phyloP scores from a whole-genome alignment of 1,284 basidiomycete genomes.

The Ustilago sp. region DNA sequence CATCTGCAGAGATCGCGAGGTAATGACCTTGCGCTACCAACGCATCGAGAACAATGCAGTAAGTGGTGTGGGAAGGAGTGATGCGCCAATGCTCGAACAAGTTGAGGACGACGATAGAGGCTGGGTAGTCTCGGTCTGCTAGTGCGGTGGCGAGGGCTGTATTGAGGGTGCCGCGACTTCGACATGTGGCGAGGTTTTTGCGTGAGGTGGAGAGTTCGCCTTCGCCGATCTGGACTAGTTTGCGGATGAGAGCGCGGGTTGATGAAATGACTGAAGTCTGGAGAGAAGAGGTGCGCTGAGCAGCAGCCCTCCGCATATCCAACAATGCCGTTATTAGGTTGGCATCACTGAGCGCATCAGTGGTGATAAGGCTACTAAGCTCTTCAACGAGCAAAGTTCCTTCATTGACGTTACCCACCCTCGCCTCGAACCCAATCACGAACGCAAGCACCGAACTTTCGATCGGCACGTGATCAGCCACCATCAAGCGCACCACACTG shows the following conservation, averaged over 20 bases:
- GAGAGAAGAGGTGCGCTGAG: background rate
- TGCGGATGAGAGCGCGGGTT: conserved; percentile 21
- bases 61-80: conserved; percentile 24
- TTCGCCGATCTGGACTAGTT: conserved; percentile 29
- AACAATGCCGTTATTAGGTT: conserved; percentile 23
- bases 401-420: conserved; percentile 18
- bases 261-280: conserved; percentile 10
- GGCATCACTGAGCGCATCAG: conserved; percentile 3
- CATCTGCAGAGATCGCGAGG: conserved; percentile 3
- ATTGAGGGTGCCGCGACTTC: conserved; percentile 38
- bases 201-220: conserved; percentile 4
- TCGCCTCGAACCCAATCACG: conserved; percentile 32
- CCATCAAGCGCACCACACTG: conserved; percentile 18
- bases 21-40: conserved; percentile 29
- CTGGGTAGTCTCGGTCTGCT: conserved; percentile 39
- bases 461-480: conserved; percentile 21
- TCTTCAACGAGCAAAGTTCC: conserved; percentile 15
- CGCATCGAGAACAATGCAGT: conserved; percentile 23
- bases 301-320: conserved; percentile 14
- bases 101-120: conserved; percentile 31
- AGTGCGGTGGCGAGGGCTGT: conserved; percentile 30
- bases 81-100: conserved; percentile 42
- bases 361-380: conserved; percentile 10
- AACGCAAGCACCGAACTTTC: conserved; percentile 30
- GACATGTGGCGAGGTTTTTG: conserved; percentile 7